Evolutionary conservation across 2,329 filamentous ascomycete species (phyloP), one percentile per base, ranked within the genome.

Genomic region (Arthrobotrys pseudoclavata): DNA sequence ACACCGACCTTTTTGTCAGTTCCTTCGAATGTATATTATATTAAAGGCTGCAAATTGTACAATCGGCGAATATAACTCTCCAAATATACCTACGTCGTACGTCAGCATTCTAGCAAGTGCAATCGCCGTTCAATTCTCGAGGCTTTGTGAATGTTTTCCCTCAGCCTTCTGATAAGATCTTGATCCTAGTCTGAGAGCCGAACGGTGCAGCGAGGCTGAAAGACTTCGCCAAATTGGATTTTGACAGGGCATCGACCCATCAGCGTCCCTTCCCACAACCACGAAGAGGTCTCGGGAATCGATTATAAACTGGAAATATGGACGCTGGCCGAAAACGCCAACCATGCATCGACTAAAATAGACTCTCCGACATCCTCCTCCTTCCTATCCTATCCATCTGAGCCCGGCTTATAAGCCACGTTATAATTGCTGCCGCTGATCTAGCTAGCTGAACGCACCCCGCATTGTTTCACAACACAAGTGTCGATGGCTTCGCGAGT

Each of bases 341-440:
- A 20, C 34, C 55, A 60, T 60, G 55, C 55, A 26, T 26, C 31
- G 18, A 26, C 31, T 26, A 40, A 60, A 26, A 42, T 20, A 26
- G 34, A 12, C 20, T 42, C 55, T 6, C 42, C 10, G 31, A 60
- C 34, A 24, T 52, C 68, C 62, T 29, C 62, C 69, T 74, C 69
- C 62, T 74, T 67, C 69, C 69, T 74, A 67, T 64, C 68, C 34
- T 26, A 74, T 74, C 60, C 34, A 22, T 20, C 5, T 18, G n/a
- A 1, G 29, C 61, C 18, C 48, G 37, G 37, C 61, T 18, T n/a
- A 45, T 4, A 37, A 61, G 55, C n/a, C 1, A 18, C 3, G 4
- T 45, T 45, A 9, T n/a, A 12, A 29, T 45, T 12, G 10, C 5
- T 26, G 20, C 22, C 15, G 42, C 42, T 45, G 42, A 20, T 45